A percentile compares a stretch with the other conserved stretches of the same genome.
Evolutionary conservation across 768 basidiomycete species (phyloP).

Genomic region (Boletus sp.): DNA sequence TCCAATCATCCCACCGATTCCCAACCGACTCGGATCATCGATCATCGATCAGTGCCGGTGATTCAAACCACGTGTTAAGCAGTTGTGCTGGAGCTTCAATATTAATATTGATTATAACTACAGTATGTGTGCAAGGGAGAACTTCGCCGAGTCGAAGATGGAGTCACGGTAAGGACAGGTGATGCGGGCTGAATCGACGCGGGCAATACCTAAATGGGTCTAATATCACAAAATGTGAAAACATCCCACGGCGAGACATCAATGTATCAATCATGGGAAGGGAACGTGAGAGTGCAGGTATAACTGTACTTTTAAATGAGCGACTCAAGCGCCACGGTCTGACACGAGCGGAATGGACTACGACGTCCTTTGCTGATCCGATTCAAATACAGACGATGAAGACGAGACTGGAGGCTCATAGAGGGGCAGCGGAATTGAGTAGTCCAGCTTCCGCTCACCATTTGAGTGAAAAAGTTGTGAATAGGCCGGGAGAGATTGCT

Average conservation of each 20-base stretch:
- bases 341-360: neutral
- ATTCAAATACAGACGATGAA: neutral
- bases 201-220: neutral
- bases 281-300: neutral
- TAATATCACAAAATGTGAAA: neutral
- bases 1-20: too few species aligned
- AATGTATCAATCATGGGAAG: neutral
- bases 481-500: constrained; percentile 61
- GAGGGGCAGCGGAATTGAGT: constrained; percentile 58
- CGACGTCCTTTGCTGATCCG: constrained; percentile 5
- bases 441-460: constrained; percentile 71
- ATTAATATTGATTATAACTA: neutral
- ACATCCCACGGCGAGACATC: neutral
- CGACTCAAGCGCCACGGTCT: neutral
- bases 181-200: constrained; percentile 15
- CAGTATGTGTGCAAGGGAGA: neutral
- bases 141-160: neutral
- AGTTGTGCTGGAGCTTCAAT: too few species aligned
- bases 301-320: neutral
- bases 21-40: too few species aligned
- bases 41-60: neutral
- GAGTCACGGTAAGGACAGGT: constrained; percentile 1
- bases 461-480: constrained; percentile 75
- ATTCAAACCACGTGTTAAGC: neutral
- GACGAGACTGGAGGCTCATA: constrained; percentile 47